phyloP scores from a whole-genome alignment of 2,329 filamentous ascomycete genomes.

The Calonectria pauciramosa region DNA sequence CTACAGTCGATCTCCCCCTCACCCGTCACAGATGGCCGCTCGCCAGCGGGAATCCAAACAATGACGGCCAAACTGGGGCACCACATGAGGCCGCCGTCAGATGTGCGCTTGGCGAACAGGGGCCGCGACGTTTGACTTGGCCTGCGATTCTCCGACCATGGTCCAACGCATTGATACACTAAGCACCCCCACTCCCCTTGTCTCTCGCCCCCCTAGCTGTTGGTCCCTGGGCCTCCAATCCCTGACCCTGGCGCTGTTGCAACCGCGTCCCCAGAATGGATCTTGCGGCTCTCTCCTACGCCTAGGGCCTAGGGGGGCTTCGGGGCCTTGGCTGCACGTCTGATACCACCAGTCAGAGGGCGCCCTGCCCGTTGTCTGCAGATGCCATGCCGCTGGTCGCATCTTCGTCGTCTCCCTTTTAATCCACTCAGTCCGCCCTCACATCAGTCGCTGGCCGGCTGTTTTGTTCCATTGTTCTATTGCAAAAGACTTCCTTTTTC shows the following conservation, averaged over 20 bases:
- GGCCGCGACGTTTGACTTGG: slow-evolving; percentile 45
- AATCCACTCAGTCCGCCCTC: slow-evolving; percentile 40
- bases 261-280: slow-evolving; percentile 44
- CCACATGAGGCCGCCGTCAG: slow-evolving; percentile 12
- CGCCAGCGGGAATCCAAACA: slow-evolving; percentile 1
- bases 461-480: slow-evolving; percentile 47
- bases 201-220: slow-evolving; percentile 32
- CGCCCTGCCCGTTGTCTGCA: slow-evolving; percentile 26
- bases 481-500: slow-evolving; percentile 43
- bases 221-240: slow-evolving; percentile 31
- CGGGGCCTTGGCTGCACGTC: slow-evolving; percentile 33
- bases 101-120: slow-evolving; percentile 1
- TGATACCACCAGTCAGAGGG: slow-evolving; percentile 41
- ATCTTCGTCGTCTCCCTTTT: slow-evolving; percentile 47
- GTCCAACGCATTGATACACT: slow-evolving; percentile 39
- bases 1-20: neutral
- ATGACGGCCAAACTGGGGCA: slow-evolving; percentile 7
- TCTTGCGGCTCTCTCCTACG: slow-evolving; percentile 45
- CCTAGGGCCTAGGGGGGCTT: slow-evolving; percentile 15
- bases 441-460: slow-evolving; percentile 39
- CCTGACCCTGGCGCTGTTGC: slow-evolving; percentile 32
- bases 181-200: slow-evolving; percentile 28
- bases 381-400: slow-evolving; percentile 26
- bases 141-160: slow-evolving; percentile 35
- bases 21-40: slow-evolving; percentile 3